These are phyloP conservation scores for Scutellaria barbata DNA, from an alignment of 257 asterid species.

Conservation along the genomic window DNA sequence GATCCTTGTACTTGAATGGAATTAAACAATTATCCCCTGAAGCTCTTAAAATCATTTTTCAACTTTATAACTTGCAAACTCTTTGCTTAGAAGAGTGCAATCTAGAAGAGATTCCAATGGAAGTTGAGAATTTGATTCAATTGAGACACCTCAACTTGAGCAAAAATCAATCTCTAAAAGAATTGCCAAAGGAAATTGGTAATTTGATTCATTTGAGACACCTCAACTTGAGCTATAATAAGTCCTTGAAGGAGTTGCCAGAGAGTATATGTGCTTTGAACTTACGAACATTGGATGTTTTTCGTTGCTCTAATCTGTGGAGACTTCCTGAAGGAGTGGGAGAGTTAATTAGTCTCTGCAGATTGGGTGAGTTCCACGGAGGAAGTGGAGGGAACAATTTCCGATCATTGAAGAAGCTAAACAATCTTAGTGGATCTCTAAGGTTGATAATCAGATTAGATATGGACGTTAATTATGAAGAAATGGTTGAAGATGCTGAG, in stretches of 20 bases:
- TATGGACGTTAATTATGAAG: not conserved
- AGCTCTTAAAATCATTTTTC: no score
- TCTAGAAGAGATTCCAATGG: not conserved
- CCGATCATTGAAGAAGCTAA: constrained; percentile 3
- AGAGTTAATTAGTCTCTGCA: not conserved
- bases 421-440: constrained; percentile 14
- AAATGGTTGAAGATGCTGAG: constrained; percentile 24
- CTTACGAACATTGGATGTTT: not conserved
- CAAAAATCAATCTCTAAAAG: not conserved
- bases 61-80: constrained; percentile 24
- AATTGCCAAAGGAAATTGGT: constrained; percentile 2
- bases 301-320: not conserved
- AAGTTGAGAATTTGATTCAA: not conserved
- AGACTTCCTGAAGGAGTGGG: constrained; percentile 1
- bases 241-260: not conserved
- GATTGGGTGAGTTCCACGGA: not conserved
- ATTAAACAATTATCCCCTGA: not conserved
- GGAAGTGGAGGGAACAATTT: constrained; percentile 6
- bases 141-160: not conserved
- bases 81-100: not conserved
- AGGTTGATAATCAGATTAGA: not conserved
- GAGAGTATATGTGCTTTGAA: not conserved
- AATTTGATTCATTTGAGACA: not conserved
- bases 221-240: not conserved
- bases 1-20: constrained; percentile 33